Base-by-base conservation (phyloP, 2,329 filamentous ascomycete species). In the Aspergillus proliferans region DNA sequence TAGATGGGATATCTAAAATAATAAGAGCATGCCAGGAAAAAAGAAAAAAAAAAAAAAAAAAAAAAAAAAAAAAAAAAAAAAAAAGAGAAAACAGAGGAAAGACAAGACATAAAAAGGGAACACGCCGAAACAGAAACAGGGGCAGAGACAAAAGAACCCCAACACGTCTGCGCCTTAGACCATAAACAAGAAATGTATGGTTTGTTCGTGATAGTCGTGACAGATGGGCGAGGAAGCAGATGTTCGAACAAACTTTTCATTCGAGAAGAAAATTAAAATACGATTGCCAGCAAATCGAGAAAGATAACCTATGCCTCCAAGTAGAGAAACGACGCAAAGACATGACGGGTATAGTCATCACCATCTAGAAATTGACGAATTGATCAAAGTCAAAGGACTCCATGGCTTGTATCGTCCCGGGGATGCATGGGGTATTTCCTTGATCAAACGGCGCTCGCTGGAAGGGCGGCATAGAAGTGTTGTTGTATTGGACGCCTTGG, bases 341-440 rank as follows among this genome's bases (percentile, higher is more conserved):
- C 38, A 19, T n/a, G 4, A 38, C 15, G 38, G 9, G 9, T 40
- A 40, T 21, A 40, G 38, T 40, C 38, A 18, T 40, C 38, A 40
- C 38, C 18, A 21, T 15, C n/a, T 28, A 43, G 22, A 43, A 43
- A 43, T 43, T 43, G 41, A 43, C 41, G 6, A 26, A 43, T 8
- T 28, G 41, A 28, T 43, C 41, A 14, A 43, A 43, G n/a, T 43
- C 41, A 43, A 43, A 43, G 22, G 41, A 43, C 21, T 43, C 41
- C 5, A 43, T 26, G 21, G 41, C 14, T 43, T 43, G 38, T 21
- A 40, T 19, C 10, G 38, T 40, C 18, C 38, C 38, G 38, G 38
- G 38, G 10, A 40, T 40, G 38, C 18, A 40, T 40, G 38, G 9
- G 38, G 18, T 14, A 22, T 22, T 40, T 22, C 10, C 18, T 21